Evolutionary conservation across 768 basidiomycete species (phyloP).

Genomic region (Amanita pallidorosea): DNA sequence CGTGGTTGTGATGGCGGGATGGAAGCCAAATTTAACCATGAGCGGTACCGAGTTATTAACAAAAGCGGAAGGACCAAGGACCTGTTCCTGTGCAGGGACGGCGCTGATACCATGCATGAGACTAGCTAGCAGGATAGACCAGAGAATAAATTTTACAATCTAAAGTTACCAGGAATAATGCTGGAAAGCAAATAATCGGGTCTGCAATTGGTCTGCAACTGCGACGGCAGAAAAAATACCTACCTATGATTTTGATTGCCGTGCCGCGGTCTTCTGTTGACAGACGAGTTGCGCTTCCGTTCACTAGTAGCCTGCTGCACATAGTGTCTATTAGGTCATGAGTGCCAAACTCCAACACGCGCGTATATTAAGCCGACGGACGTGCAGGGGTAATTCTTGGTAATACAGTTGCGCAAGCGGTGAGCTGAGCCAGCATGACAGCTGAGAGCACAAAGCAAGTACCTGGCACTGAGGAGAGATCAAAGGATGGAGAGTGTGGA

Average conservation of each 20-base stretch:
- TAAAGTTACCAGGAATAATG: constrained; percentile 10
- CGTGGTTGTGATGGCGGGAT: constrained; percentile 40
- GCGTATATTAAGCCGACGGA: constrained; percentile 27
- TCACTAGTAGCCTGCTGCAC: constrained; percentile 82
- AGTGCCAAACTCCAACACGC: not conserved
- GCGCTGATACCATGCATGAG: constrained; percentile 16
- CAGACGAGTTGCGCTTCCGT: constrained; percentile 57
- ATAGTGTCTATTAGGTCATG: constrained; percentile 40
- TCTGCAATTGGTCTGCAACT: not conserved
- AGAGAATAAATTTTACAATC: constrained; percentile 18
- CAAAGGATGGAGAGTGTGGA: constrained; percentile 7
- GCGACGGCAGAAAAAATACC: constrained; percentile 12
- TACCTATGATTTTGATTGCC: constrained; percentile 31
- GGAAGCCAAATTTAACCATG: constrained; percentile 37
- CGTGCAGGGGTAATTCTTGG: constrained; percentile 92
- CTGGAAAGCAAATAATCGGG: not conserved
- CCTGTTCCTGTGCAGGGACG: constrained; percentile 20
- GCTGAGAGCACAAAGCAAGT: constrained; percentile 10
- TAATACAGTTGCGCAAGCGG: constrained; percentile 57
- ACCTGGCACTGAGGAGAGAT: constrained; percentile 52
- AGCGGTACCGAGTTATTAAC: constrained; percentile 20
- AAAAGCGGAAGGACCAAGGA: constrained; percentile 11
- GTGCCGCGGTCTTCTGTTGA: constrained; percentile 56
- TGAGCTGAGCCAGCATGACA: constrained; percentile 10
- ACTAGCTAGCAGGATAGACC: constrained; percentile 8